Evolutionary conservation across 1,284 basidiomycete species (phyloP).

Genomic region (Malassezia vespertilionis): DNA sequence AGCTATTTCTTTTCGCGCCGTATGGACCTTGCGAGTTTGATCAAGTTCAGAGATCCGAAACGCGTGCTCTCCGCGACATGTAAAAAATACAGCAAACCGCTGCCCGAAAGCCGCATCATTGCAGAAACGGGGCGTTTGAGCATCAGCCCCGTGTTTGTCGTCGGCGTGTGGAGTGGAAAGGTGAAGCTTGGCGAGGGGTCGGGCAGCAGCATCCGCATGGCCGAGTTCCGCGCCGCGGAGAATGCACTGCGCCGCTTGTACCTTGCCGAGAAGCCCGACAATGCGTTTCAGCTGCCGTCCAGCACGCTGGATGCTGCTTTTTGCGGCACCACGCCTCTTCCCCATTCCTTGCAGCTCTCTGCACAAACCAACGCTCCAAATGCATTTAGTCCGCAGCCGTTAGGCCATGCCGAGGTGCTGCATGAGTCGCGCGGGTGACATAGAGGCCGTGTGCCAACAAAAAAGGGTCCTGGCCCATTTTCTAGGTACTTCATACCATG

Average conservation of each 20-base stretch:
- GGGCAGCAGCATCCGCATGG: constrained; percentile 85
- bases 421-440: constrained; percentile 14
- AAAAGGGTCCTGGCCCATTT: background rate
- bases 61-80: constrained; percentile 45
- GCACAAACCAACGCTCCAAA: background rate
- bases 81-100: constrained; percentile 34
- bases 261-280: constrained; percentile 55
- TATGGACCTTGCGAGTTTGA: constrained; percentile 60
- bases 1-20: constrained; percentile 26
- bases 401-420: constrained; percentile 15
- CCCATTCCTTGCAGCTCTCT: constrained; percentile 10
- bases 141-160: constrained; percentile 79
- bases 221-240: constrained; percentile 80
- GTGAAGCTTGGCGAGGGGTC: constrained; percentile 84
- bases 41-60: constrained; percentile 61
- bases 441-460: background rate
- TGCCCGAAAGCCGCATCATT: constrained; percentile 56
- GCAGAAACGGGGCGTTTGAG: constrained; percentile 83
- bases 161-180: constrained; percentile 79
- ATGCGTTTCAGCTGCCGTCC: constrained; percentile 50
- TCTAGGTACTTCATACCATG: constrained; percentile 2
- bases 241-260: constrained; percentile 70
- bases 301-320: constrained; percentile 26
- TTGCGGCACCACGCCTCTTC: constrained; percentile 11
- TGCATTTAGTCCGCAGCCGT: constrained; percentile 7